A percentile compares a stretch with the other conserved stretches of the same genome.
These are phyloP conservation scores for Yarrowia keelungensis DNA, from an alignment of 805 yeast species.

Conservation along the genomic window DNA sequence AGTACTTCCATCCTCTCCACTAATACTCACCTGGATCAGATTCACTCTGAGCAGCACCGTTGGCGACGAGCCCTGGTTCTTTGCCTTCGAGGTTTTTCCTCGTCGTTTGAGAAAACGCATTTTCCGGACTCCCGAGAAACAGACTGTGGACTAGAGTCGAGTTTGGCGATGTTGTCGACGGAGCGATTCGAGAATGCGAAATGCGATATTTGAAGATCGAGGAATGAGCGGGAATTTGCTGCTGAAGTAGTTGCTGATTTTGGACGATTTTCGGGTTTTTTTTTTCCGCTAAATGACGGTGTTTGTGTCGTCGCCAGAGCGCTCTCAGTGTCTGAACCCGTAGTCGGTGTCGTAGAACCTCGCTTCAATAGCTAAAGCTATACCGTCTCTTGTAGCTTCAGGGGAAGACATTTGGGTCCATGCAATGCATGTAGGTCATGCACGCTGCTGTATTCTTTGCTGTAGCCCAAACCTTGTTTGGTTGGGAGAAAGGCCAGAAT, in stretches of 20 bases:
- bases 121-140: constrained; percentile 12
- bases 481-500: not conserved
- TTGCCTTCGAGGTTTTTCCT: constrained; percentile 2
- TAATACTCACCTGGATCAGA: constrained; percentile 19
- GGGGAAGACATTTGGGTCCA: constrained; percentile 24
- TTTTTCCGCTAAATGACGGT: no score
- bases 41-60: constrained; percentile 7
- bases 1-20: not conserved
- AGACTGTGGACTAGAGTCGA: not conserved
- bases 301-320: not conserved
- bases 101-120: constrained; percentile 36
- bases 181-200: no score
- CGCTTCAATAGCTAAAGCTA: no score
- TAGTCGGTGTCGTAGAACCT: no score
- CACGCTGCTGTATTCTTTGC: constrained; percentile 30
- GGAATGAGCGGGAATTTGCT: not conserved
- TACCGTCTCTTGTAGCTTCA: constrained; percentile 8
- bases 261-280: no score
- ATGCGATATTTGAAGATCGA: no score
- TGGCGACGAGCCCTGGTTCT: not conserved
- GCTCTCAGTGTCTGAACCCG: no score
- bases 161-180: not conserved
- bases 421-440: constrained; percentile 5
- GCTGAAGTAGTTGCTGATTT: not conserved
- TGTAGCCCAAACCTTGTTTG: not conserved